phyloP scores from a whole-genome alignment of 148 eudicot genomes.

The Rhododendron kiyosumense region DNA sequence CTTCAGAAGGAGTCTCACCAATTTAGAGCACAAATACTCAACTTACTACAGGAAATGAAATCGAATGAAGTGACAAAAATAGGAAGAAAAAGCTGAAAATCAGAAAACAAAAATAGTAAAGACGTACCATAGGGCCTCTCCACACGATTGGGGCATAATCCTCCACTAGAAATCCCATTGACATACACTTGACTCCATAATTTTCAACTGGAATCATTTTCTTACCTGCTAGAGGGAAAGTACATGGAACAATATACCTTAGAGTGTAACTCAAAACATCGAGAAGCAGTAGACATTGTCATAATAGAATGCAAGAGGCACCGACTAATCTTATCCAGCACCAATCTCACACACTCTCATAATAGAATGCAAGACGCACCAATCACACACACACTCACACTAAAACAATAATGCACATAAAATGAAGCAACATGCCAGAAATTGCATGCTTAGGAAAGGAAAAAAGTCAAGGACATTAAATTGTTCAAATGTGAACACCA shows the following conservation, averaged over 20 bases:
- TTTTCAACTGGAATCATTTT: slow-evolving; percentile 94
- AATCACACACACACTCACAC: not conserved
- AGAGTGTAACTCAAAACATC: not conserved
- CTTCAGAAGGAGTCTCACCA: not conserved
- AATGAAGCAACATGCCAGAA: not conserved
- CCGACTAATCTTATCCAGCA: not conserved
- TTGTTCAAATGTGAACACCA: not conserved
- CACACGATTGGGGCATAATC: slow-evolving; percentile 88
- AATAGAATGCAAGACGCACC: not conserved
- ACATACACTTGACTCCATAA: slow-evolving; percentile 88
- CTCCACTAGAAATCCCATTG: slow-evolving; percentile 84
- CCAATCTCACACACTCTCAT: not conserved
- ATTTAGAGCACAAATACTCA: slow-evolving; percentile 3
- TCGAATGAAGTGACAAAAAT: not conserved
- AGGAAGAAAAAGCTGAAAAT: slow-evolving; percentile 6
- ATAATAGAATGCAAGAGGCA: not conserved
- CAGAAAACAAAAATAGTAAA: not conserved
- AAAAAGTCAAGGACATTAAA: not conserved
- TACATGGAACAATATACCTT: not conserved
- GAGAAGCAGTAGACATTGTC: not conserved
- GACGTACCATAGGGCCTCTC: slow-evolving; percentile 98
- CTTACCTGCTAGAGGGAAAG: slow-evolving; percentile 38
- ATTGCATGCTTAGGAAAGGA: not conserved
- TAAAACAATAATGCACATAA: not conserved
- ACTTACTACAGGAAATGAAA: not conserved